A percentile compares a stretch with the other conserved stretches of the same genome.
Evolutionary conservation across 2,329 filamentous ascomycete genomes (phyloP).

Genomic region (Ceratocystis destructans): DNA sequence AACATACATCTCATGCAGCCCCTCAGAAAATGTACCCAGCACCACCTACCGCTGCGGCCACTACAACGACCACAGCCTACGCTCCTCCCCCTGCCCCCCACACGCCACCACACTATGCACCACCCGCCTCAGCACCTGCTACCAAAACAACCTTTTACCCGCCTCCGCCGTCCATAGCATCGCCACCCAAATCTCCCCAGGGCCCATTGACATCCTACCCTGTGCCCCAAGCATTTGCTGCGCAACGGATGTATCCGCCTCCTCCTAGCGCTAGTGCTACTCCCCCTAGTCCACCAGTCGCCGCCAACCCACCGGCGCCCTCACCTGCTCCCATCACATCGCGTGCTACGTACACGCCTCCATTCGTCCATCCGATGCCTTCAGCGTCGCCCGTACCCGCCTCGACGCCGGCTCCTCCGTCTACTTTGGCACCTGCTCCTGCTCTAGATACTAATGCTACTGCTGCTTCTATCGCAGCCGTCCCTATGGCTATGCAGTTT

Average conservation of each 20-base stretch:
- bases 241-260: constrained; percentile 23
- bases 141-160: constrained; percentile 35
- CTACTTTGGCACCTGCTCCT: background rate
- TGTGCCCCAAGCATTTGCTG: constrained; percentile 23
- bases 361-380: background rate
- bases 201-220: constrained; percentile 26
- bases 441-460: background rate
- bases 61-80: constrained; percentile 17
- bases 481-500: background rate
- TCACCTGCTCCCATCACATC: background rate
- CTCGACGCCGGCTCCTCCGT: background rate
- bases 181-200: constrained; percentile 24
- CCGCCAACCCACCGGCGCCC: background rate
- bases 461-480: background rate
- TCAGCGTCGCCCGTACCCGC: background rate
- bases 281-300: constrained; percentile 8
- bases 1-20: background rate
- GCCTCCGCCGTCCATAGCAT: constrained; percentile 28
- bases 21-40: constrained; percentile 22
- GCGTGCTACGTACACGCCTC: background rate
- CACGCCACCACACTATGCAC: constrained; percentile 21
- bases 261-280: constrained; percentile 22
- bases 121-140: constrained; percentile 33
- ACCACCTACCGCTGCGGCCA: background rate
- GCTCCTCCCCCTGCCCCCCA: constrained; percentile 13